phyloP scores from a whole-genome alignment of 129 eudicot genomes.

The Erigeron canadensis region DNA sequence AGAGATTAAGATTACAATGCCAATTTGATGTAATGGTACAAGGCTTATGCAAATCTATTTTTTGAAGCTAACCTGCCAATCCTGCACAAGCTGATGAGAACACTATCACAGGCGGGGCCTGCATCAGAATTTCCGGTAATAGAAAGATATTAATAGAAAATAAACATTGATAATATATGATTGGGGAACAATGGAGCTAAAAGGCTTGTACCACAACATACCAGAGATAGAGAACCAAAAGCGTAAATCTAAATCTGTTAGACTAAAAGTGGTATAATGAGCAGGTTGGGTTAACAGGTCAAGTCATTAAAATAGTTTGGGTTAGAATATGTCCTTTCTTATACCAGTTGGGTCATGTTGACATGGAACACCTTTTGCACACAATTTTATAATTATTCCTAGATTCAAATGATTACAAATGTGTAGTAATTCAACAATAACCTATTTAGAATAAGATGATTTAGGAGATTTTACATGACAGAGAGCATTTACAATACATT shows the following conservation, averaged over 20 bases:
- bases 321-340: too few relatives aligned
- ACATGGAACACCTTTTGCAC: too few relatives aligned
- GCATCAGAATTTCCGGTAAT: slow-evolving; percentile 26
- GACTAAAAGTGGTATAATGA: too few relatives aligned
- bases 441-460: too few relatives aligned
- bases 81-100: slow-evolving; percentile 96
- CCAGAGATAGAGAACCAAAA: slow-evolving; percentile 2
- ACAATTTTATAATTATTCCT: too few relatives aligned
- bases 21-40: background rate
- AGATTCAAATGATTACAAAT: too few relatives aligned
- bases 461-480: too few relatives aligned
- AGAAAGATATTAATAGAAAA: slow-evolving; percentile 14
- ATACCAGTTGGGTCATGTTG: too few relatives aligned
- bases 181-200: background rate
- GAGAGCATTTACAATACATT: background rate
- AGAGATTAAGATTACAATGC: background rate
- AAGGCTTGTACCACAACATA: background rate
- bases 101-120: slow-evolving; percentile 95
- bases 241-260: background rate
- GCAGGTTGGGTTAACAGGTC: background rate
- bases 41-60: slow-evolving; percentile 6
- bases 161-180: slow-evolving; percentile 15
- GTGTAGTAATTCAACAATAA: too few relatives aligned
- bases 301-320: too few relatives aligned
- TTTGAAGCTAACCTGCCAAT: slow-evolving; percentile 54